Evolutionary conservation across 768 basidiomycete genomes (phyloP).

Genomic region (Tephrocybe sp.): DNA sequence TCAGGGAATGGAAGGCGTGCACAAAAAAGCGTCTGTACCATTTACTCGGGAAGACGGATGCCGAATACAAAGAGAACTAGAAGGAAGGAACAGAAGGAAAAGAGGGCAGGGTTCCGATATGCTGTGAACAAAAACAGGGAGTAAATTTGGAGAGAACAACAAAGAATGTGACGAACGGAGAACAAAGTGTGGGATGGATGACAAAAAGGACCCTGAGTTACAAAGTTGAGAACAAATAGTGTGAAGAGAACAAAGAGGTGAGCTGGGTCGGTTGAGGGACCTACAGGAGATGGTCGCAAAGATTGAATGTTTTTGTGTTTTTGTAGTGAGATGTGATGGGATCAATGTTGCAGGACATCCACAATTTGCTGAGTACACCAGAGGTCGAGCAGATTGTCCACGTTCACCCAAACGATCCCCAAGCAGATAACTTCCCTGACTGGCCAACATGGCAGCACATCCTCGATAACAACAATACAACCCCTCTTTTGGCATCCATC

Average conservation of each 20-base stretch:
- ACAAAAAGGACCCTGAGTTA: background rate
- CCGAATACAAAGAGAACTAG: background rate
- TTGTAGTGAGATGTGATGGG: background rate
- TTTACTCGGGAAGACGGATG: background rate
- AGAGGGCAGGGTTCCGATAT: background rate
- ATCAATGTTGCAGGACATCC: constrained; percentile 1
- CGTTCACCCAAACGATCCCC: constrained; percentile 42
- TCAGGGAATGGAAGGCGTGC: background rate
- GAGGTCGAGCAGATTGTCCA: constrained; percentile 32
- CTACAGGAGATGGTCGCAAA: background rate
- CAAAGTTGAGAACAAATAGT: constrained; percentile 8
- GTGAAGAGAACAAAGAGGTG: constrained; percentile 6
- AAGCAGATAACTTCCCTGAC: constrained; percentile 21
- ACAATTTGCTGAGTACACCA: constrained; percentile 4
- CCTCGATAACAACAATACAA: constrained; percentile 18
- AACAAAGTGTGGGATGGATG: no score
- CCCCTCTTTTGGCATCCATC: constrained; percentile 18
- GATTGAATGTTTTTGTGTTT: no score
- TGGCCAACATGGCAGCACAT: constrained; percentile 16
- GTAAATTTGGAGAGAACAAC: background rate
- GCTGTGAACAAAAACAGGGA: background rate
- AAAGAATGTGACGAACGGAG: background rate
- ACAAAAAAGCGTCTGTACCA: no score
- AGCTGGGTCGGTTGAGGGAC: background rate
- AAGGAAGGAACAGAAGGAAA: background rate